Evolutionary conservation across 1,284 basidiomycete species (phyloP).

Genomic region (Tremellales sp.): DNA sequence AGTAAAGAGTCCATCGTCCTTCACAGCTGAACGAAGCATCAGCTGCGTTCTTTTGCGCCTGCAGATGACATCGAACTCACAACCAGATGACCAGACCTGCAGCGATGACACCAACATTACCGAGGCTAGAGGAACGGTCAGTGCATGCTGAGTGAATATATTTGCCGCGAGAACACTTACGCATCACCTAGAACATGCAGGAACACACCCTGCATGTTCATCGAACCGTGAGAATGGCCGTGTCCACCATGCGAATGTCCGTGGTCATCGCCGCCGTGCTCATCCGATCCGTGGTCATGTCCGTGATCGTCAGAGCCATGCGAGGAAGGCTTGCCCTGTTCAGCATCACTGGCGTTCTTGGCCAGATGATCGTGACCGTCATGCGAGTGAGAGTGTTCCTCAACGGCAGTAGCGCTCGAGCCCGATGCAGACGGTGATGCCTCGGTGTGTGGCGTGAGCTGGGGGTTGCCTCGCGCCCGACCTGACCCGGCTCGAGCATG

Average conservation of each 20-base stretch:
- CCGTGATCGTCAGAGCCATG: constrained; percentile 16
- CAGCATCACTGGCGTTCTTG: constrained; percentile 17
- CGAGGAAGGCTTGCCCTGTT: not conserved
- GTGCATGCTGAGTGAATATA: not conserved
- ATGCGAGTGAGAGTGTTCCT: constrained; percentile 22
- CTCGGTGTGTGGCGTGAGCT: not conserved
- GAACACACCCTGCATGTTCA: constrained; percentile 97
- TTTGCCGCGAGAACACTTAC: no score
- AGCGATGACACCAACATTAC: constrained; percentile 95
- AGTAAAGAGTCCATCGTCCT: constrained; percentile 68
- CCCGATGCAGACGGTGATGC: not conserved
- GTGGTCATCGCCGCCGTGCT: constrained; percentile 11
- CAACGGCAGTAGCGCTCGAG: constrained; percentile 4
- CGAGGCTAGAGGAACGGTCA: constrained; percentile 52
- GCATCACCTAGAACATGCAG: constrained; percentile 96
- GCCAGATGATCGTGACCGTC: constrained; percentile 30
- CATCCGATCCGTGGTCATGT: constrained; percentile 19
- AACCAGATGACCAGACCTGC: constrained; percentile 92
- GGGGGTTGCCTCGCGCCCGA: not conserved
- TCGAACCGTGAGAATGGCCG: constrained; percentile 64
- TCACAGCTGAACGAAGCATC: constrained; percentile 35
- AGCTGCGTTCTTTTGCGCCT: no score
- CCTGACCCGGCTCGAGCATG: not conserved
- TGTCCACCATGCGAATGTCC: constrained; percentile 27
- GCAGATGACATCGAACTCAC: constrained; percentile 36